Evolutionary conservation across 768 basidiomycete genomes (phyloP).

Genomic region (Hemileccinum impolitum): DNA sequence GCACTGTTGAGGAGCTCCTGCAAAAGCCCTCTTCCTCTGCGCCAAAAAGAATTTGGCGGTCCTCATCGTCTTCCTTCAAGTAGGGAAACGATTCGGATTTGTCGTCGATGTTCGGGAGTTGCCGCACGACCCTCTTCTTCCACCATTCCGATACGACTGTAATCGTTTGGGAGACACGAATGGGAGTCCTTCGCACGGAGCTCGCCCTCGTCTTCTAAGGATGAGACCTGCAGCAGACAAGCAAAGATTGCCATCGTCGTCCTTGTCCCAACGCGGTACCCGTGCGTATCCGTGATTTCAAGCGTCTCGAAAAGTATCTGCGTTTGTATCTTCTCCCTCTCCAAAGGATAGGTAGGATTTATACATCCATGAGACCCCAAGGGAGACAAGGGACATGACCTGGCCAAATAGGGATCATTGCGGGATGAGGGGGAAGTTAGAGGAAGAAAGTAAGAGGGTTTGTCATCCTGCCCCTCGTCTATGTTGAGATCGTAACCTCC

Average conservation of each 20-base stretch:
- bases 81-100: background rate
- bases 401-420: conserved; percentile 35
- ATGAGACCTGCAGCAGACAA: conserved; percentile 8
- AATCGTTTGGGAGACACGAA: conserved; percentile 18
- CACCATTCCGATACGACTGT: conserved; percentile 25
- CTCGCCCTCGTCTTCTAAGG: background rate
- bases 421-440: conserved; percentile 34
- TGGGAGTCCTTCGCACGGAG: conserved; percentile 11
- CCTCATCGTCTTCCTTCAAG: background rate
- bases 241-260: conserved; percentile 24
- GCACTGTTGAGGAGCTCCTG: conserved; percentile 16
- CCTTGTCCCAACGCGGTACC: conserved; percentile 17
- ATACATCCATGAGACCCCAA: conserved; percentile 33
- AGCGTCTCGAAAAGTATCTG: conserved; percentile 14
- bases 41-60: background rate
- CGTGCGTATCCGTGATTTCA: conserved; percentile 1
- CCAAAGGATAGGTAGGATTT: conserved; percentile 35
- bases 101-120: conserved; percentile 9
- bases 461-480: background rate
- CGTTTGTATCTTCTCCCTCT: conserved; percentile 28
- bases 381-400: conserved; percentile 30
- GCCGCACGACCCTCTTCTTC: conserved; percentile 17
- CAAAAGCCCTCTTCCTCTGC: conserved; percentile 3
- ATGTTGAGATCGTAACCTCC: conserved; percentile 25
- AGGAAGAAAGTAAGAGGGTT: conserved; percentile 30